phyloP scores from a whole-genome alignment of 495 filamentous ascomycete species.

The Penicillium paxilli region DNA sequence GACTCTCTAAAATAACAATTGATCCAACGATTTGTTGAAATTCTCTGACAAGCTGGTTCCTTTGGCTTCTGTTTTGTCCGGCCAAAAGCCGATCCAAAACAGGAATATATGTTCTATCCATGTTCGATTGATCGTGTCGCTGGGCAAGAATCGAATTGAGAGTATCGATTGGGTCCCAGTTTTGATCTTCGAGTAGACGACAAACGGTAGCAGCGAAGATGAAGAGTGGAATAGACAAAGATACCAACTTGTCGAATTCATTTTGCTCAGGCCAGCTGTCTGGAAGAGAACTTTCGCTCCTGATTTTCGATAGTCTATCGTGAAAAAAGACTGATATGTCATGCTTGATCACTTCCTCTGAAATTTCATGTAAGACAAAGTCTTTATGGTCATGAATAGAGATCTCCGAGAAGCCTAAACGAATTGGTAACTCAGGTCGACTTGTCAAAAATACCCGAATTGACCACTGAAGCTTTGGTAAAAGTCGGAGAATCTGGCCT shows the following conservation, averaged over 20 bases:
- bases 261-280: background rate
- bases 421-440: background rate
- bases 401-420: background rate
- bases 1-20: background rate
- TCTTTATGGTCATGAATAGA: background rate
- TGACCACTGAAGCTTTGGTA: background rate
- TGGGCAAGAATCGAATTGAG: background rate
- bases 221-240: background rate
- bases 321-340: background rate
- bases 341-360: background rate
- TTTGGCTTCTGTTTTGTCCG: background rate
- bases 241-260: background rate
- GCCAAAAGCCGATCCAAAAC: background rate
- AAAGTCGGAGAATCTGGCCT: background rate
- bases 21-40: background rate
- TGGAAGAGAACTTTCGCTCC: background rate
- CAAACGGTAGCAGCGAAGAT: background rate
- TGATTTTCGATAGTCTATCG: background rate
- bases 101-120: background rate
- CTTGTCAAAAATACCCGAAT: background rate
- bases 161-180: background rate
- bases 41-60: background rate
- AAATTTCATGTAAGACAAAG: background rate
- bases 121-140: background rate
- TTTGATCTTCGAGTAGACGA: background rate